Evolutionary conservation across 306 rosid genomes (phyloP).

Genomic region (Oemleria cerasiformis): DNA sequence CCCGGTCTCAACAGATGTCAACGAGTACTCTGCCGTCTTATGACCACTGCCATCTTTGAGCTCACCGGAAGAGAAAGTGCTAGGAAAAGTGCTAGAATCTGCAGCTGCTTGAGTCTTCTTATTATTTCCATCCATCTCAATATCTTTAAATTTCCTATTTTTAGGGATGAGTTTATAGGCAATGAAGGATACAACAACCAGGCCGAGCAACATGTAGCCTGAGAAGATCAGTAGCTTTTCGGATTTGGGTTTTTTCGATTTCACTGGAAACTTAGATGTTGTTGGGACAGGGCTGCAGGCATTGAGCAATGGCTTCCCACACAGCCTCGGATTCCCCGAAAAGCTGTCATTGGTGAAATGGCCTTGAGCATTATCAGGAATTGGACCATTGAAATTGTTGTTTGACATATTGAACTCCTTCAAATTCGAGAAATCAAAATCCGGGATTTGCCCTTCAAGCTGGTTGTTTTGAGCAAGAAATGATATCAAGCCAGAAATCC

Average conservation of each 20-base stretch:
- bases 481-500: conserved; percentile 44
- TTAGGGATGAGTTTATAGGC: conserved; percentile 14
- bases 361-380: conserved; percentile 44
- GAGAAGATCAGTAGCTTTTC: conserved; percentile 32
- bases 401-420: conserved; percentile 48
- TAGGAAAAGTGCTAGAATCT: conserved; percentile 25
- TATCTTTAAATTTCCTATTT: conserved; percentile 21
- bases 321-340: conserved; percentile 51
- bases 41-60: conserved; percentile 21
- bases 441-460: conserved; percentile 44
- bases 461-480: conserved; percentile 48
- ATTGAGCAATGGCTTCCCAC: conserved; percentile 52
- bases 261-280: conserved; percentile 12
- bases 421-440: conserved; percentile 53
- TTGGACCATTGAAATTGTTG: conserved; percentile 45
- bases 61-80: conserved; percentile 30
- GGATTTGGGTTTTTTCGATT: conserved; percentile 8
- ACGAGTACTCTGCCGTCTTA: conserved; percentile 44
- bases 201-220: conserved; percentile 45
- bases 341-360: conserved; percentile 43
- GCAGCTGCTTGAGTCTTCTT: conserved; percentile 17
- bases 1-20: conserved; percentile 49
- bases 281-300: conserved; percentile 31
- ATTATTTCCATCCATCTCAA: conserved; percentile 21
- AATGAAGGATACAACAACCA: conserved; percentile 32